These are phyloP conservation scores for Tulasnella sp. DNA, from an alignment of 768 basidiomycete species.

Conservation along the genomic window DNA sequence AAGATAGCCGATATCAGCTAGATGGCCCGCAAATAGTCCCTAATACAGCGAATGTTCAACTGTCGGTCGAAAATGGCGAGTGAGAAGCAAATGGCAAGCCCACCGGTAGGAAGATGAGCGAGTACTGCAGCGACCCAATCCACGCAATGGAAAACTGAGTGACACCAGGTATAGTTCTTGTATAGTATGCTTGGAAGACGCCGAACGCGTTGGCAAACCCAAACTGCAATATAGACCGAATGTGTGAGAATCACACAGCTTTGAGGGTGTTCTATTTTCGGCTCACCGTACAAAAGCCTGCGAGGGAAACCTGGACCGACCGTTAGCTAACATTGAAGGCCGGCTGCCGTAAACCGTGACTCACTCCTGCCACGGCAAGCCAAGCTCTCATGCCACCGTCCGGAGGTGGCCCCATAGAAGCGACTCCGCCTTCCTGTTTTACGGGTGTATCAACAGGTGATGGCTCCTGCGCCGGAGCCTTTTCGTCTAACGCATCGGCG, in stretches of 20 bases:
- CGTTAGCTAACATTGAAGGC: neutral
- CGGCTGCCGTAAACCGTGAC: neutral
- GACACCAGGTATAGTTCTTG: conserved; percentile 2
- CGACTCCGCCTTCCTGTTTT: neutral
- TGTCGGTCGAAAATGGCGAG: neutral
- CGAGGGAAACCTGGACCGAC: neutral
- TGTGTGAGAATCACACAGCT: neutral
- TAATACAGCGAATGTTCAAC: neutral
- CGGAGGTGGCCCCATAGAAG: neutral
- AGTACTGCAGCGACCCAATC: conserved; percentile 27
- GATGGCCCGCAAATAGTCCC: conserved; percentile 21
- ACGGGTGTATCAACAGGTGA: neutral
- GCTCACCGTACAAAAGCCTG: conserved; percentile 19
- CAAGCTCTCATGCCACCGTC: conserved; percentile 20
- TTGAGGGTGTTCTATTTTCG: neutral
- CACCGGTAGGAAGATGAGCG: conserved; percentile 25
- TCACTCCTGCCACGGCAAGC: conserved; percentile 18
- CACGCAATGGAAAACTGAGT: conserved; percentile 19
- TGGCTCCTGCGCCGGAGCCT: neutral
- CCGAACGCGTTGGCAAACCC: conserved; percentile 21
- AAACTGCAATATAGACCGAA: neutral
- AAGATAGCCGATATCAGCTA: conserved; percentile 12
- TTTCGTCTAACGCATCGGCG: neutral
- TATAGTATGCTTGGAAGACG: conserved; percentile 23
- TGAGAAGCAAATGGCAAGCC: neutral